Base-by-base conservation (phyloP, 1,284 basidiomycete species). In the Pseudozyma sp. region DNA sequence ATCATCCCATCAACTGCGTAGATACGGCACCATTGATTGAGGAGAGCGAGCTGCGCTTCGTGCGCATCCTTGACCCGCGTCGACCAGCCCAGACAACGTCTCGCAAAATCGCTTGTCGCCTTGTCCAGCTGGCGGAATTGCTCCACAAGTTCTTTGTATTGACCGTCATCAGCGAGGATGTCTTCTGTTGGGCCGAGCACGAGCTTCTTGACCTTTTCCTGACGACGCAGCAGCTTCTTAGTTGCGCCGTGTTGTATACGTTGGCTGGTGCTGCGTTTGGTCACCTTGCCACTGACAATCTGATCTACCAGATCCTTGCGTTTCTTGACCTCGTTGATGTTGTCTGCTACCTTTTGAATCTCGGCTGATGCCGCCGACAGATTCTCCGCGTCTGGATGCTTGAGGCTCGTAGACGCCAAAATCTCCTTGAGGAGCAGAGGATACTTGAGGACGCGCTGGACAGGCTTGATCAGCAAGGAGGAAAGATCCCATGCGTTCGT, bases 401-500 rank as follows among this genome's bases (percentile, higher is more conserved):
- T 85, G 30, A 90, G 89, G 1, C 91, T 90, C 0, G 94, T 97
- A 79, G 67, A 65, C 10, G 75, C 74, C 17, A 85, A 88, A 61
- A 97, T 90, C 52, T 93, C 90, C 17, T 86, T 86, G 40, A 97
- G 89, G 17, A 97, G 89, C 11, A 97, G 88, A 0, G 94, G 91
- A 82, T 97, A 97, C 84, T 96, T 97, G 76, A 83, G 81, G 40
- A 84, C 83, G 6, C 85, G 82, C 70, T 86, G 85, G 2, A 86
- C 85, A 3, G 85, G 85, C 67, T 86, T 86, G 85, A 94, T 97
- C 65, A 97, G 90, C 66, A 97, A 88, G 1, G 94, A 96, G 7
- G 92, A 88, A 46, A 97, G 89, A 84, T 97, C 94, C 95, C 94
- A 97, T 1, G 94, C 93, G 79, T 94, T 92, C 0, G 94, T 85